Percentiles rank a stretch among this genome's conserved stretches.
Conservation (phyloP, 2,329 filamentous ascomycete species). For the Xylaria sp. region DNA sequence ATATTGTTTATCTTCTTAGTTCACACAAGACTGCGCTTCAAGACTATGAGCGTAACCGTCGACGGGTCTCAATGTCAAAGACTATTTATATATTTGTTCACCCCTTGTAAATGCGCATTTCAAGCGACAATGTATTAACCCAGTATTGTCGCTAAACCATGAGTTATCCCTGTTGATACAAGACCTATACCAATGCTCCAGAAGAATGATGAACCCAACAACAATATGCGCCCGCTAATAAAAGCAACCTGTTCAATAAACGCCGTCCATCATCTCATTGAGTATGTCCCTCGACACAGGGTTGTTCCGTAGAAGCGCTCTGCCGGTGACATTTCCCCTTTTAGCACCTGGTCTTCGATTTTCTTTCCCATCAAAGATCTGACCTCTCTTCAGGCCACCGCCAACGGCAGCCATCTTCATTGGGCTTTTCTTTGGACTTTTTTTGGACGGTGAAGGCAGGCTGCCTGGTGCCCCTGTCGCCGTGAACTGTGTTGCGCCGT, state of each 20-base stretch:
- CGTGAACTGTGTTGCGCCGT: slow-evolving; percentile 62
- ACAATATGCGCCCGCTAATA: slow-evolving; percentile 4
- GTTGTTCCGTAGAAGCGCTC: slow-evolving; percentile 71
- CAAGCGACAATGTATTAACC: background rate
- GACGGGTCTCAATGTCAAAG: background rate
- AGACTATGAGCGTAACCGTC: background rate
- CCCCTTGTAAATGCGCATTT: background rate
- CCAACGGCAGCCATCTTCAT: slow-evolving; percentile 36
- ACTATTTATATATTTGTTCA: background rate
- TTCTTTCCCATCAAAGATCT: slow-evolving; percentile 53
- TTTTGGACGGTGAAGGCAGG: slow-evolving; percentile 38
- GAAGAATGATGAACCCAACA: slow-evolving; percentile 5
- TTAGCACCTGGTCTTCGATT: slow-evolving; percentile 62
- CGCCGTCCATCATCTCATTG: slow-evolving; percentile 70
- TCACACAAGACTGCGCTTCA: background rate
- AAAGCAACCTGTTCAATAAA: slow-evolving; percentile 36
- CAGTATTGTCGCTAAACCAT: slow-evolving; percentile 23
- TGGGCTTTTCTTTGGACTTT: slow-evolving; percentile 36
- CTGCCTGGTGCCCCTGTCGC: slow-evolving; percentile 43
- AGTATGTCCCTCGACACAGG: slow-evolving; percentile 80
- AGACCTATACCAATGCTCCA: slow-evolving; percentile 15
- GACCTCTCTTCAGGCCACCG: slow-evolving; percentile 26
- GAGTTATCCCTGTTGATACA: slow-evolving; percentile 22
- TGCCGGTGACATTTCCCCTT: slow-evolving; percentile 68
- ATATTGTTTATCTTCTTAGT: background rate